These are phyloP conservation scores for Trichoderma brevicompactum DNA, from an alignment of 2,329 filamentous ascomycete species.

Conservation along the genomic window DNA sequence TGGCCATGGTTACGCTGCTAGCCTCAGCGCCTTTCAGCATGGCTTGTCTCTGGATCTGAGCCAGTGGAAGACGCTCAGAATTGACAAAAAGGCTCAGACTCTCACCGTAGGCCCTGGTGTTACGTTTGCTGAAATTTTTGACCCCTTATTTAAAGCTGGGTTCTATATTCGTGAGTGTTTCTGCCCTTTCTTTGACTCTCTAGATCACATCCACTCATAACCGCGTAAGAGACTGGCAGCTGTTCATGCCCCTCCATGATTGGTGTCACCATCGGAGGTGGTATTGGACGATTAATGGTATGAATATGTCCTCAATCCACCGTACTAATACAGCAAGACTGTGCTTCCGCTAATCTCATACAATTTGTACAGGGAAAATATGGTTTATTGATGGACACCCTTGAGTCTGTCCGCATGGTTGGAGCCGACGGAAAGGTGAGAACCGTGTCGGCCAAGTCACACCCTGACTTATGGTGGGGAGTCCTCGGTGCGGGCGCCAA, in stretches of 20 bases:
- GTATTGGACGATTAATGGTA: conserved; percentile 21
- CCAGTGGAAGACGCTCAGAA: background rate
- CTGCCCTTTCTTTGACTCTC: too few relatives aligned
- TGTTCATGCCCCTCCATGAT: conserved; percentile 21
- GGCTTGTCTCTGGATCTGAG: conserved; percentile 17
- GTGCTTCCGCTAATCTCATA: background rate
- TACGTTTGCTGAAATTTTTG: conserved; percentile 17
- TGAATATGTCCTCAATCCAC: background rate
- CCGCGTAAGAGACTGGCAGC: conserved; percentile 8
- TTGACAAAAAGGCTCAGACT: conserved; percentile 5
- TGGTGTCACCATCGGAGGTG: conserved; percentile 14
- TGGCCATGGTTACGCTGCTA: conserved; percentile 18
- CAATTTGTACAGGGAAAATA: background rate
- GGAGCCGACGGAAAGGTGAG: conserved; percentile 1
- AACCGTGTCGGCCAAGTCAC: background rate
- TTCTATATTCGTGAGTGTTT: conserved; percentile 9
- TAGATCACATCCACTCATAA: background rate
- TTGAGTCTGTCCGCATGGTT: conserved; percentile 15
- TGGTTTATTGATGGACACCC: background rate
- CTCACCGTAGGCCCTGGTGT: conserved; percentile 19
- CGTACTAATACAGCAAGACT: background rate
- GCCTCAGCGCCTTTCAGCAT: background rate
- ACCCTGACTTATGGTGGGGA: conserved; percentile 22
- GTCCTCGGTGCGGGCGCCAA: conserved; percentile 14
- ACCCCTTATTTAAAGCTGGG: conserved; percentile 11